Conservation (phyloP, 1,284 basidiomycete species). For the Xanthoconium separans region DNA sequence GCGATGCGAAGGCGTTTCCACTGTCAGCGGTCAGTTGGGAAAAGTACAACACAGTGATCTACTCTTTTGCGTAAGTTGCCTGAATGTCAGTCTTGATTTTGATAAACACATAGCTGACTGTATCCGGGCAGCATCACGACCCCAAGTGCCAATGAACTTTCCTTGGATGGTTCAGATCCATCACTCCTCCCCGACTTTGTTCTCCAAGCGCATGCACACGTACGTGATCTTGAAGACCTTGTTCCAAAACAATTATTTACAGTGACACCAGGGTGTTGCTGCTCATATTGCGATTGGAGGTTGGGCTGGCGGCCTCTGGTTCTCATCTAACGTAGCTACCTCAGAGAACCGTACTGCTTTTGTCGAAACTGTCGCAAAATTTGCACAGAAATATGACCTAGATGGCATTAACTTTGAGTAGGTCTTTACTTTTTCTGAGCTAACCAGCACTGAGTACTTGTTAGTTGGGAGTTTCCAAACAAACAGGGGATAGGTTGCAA, state of each 20-base stretch:
- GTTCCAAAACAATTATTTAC: neutral
- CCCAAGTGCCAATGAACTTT: constrained; percentile 38
- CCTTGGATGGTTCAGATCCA: constrained; percentile 41
- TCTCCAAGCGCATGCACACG: constrained; percentile 46
- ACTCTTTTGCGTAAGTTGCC: constrained; percentile 38
- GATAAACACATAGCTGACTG: neutral
- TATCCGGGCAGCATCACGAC: constrained; percentile 40
- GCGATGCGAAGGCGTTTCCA: constrained; percentile 38
- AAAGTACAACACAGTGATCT: constrained; percentile 52
- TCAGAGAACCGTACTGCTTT: constrained; percentile 63
- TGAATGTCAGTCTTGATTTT: neutral
- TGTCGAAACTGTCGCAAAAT: constrained; percentile 58
- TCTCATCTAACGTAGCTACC: constrained; percentile 68
- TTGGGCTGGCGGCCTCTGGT: constrained; percentile 73
- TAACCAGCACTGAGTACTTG: neutral
- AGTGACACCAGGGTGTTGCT: constrained; percentile 44
- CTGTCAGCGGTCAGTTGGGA: constrained; percentile 45
- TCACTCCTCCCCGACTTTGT: constrained; percentile 52
- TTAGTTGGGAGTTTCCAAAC: constrained; percentile 54
- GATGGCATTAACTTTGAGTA: constrained; percentile 32
- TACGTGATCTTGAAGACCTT: constrained; percentile 35
- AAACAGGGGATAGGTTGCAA: constrained; percentile 46
- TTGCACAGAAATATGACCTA: constrained; percentile 52
- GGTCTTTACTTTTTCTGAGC: neutral
- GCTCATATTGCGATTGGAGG: constrained; percentile 80